A percentile compares a stretch with the other conserved stretches of the same genome.
Evolutionary conservation across 2,329 filamentous ascomycete species (phyloP).

Genomic region (Zopfia rhizophila): DNA sequence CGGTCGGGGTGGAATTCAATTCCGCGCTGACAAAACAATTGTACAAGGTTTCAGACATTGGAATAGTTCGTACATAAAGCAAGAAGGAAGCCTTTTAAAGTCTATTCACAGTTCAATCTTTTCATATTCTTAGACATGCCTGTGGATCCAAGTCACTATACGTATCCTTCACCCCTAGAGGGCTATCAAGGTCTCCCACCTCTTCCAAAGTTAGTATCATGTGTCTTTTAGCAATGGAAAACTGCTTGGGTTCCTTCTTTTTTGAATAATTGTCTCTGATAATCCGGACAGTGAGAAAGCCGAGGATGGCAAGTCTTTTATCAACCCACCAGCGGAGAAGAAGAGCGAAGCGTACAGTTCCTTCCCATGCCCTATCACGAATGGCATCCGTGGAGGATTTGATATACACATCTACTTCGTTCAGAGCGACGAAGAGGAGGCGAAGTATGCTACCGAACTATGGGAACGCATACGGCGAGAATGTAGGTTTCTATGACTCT

Average conservation of each 20-base stretch:
- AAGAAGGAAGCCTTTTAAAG: not conserved
- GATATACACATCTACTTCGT: constrained; percentile 90
- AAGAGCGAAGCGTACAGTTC: constrained; percentile 75
- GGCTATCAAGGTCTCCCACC: constrained; percentile 68
- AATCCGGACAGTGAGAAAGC: constrained; percentile 61
- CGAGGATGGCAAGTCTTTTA: constrained; percentile 80
- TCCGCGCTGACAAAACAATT: constrained; percentile 44
- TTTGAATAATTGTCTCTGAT: constrained; percentile 15
- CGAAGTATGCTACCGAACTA: constrained; percentile 74
- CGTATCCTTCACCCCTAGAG: constrained; percentile 66
- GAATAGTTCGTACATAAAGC: not conserved
- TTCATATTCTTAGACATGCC: constrained; percentile 44
- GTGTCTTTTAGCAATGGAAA: not conserved
- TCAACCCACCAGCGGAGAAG: constrained; percentile 70
- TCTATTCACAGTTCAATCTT: not conserved
- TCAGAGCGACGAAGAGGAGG: constrained; percentile 69
- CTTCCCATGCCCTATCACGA: constrained; percentile 75
- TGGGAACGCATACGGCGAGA: constrained; percentile 83
- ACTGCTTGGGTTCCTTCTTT: not conserved
- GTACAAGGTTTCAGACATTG: not conserved
- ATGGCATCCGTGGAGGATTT: constrained; percentile 76
- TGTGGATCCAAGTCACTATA: constrained; percentile 56
- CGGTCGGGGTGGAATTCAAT: no score
- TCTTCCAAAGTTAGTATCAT: constrained; percentile 56
- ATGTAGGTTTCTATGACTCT: constrained; percentile 63